Conservation (phyloP, 1,284 basidiomycete genomes). For the Peniophora sp. region DNA sequence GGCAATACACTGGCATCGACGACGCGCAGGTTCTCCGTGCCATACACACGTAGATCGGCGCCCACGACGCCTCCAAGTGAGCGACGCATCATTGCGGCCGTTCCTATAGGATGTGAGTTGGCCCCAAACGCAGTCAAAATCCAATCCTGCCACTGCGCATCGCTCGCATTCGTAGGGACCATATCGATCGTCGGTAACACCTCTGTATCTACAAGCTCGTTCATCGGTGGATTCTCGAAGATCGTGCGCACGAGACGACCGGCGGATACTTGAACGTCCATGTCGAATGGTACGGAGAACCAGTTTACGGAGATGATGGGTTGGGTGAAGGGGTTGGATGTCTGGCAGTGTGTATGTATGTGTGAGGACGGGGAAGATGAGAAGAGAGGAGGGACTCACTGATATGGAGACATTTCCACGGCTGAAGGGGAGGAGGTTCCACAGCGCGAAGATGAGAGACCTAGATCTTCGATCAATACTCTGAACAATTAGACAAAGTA, state of each 20-base stretch:
- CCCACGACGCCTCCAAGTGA: conserved; percentile 45
- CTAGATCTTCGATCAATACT: conserved; percentile 16
- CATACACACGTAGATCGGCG: conserved; percentile 16
- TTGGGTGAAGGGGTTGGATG: conserved; percentile 34
- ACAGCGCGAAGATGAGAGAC: conserved; percentile 41
- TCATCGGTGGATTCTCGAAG: conserved; percentile 29
- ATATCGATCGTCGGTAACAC: conserved; percentile 10
- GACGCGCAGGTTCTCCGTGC: conserved; percentile 6
- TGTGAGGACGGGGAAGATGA: neutral
- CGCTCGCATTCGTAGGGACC: conserved; percentile 35
- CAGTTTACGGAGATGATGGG: conserved; percentile 41
- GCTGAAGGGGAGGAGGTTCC: conserved; percentile 48
- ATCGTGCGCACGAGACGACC: conserved; percentile 37
- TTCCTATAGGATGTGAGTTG: conserved; percentile 46
- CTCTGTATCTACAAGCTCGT: neutral
- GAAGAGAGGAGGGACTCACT: conserved; percentile 18
- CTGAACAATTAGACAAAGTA: neutral
- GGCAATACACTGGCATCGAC: conserved; percentile 16
- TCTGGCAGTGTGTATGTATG: conserved; percentile 18
- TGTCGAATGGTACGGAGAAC: conserved; percentile 38
- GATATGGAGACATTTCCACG: conserved; percentile 41
- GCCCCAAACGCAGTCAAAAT: conserved; percentile 31
- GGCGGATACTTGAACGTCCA: conserved; percentile 40
- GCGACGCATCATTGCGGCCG: conserved; percentile 51
- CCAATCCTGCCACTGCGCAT: conserved; percentile 37